These are phyloP conservation scores for Kluyveromyces aestuarii DNA, from an alignment of 805 yeast genomes.

Conservation along the genomic window DNA sequence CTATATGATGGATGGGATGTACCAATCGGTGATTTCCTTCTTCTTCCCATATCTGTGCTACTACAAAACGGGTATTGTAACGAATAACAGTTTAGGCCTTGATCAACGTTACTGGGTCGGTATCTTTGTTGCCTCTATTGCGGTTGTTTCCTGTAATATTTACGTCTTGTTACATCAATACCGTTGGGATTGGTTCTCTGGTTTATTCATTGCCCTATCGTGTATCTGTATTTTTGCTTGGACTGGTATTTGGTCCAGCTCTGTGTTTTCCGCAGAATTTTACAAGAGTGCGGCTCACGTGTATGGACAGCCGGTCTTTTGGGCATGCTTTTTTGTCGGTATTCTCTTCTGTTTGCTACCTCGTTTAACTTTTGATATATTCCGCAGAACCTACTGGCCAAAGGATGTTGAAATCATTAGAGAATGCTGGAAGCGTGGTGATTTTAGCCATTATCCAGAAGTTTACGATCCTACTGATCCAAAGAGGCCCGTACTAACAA, in stretches of 20 bases:
- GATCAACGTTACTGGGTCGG: conserved; percentile 75
- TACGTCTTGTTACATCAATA: conserved; percentile 60
- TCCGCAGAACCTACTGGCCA: conserved; percentile 46
- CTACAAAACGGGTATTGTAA: conserved; percentile 34
- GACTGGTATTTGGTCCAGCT: conserved; percentile 74
- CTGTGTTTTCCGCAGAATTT: conserved; percentile 45
- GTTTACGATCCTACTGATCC: conserved; percentile 80
- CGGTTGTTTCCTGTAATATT: conserved; percentile 57
- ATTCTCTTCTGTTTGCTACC: conserved; percentile 57
- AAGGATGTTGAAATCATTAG: conserved; percentile 65
- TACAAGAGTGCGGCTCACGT: conserved; percentile 58
- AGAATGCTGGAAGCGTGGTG: conserved; percentile 61
- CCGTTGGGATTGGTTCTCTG: conserved; percentile 75
- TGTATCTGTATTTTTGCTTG: conserved; percentile 56
- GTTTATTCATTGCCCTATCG: conserved; percentile 47
- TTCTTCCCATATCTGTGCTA: conserved; percentile 62
- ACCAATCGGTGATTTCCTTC: conserved; percentile 64
- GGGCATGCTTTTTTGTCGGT: conserved; percentile 66
- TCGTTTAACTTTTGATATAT: conserved; percentile 51
- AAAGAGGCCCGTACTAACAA: conserved; percentile 40
- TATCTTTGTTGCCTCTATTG: conserved; percentile 53
- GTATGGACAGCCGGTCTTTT: conserved; percentile 51
- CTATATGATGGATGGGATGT: conserved; percentile 71
- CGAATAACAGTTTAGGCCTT: conserved; percentile 45
- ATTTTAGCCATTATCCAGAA: conserved; percentile 54